Evolutionary conservation across 306 rosid species (phyloP).

Genomic region (Quercus mongolica): DNA sequence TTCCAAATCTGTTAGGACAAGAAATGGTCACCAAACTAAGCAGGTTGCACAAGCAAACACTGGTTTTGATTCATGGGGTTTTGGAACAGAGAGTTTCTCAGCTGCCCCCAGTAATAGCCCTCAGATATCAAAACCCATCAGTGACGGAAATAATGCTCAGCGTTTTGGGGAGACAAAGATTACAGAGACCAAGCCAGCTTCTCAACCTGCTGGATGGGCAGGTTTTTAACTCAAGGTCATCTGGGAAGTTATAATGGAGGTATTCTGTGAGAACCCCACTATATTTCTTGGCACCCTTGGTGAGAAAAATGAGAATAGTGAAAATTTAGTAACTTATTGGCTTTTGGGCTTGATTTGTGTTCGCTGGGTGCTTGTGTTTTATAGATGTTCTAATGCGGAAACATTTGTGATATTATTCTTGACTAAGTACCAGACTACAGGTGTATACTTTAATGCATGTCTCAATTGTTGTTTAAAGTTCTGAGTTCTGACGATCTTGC

Average conservation of each 20-base stretch:
- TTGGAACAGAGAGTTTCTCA: constrained; percentile 69
- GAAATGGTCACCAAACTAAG: constrained; percentile 53
- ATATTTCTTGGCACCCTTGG: constrained; percentile 10
- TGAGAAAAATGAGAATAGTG: constrained; percentile 24
- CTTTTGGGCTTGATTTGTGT: constrained; percentile 32
- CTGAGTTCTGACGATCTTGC: not conserved
- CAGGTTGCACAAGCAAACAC: constrained; percentile 40
- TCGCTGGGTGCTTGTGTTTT: constrained; percentile 45
- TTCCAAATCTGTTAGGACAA: constrained; percentile 72
- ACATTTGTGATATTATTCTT: constrained; percentile 21
- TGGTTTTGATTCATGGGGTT: constrained; percentile 81
- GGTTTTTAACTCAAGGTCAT: constrained; percentile 53
- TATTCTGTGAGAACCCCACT: constrained; percentile 21
- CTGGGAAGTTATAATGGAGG: constrained; percentile 15
- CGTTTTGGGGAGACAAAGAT: constrained; percentile 41
- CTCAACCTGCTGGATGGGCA: constrained; percentile 99
- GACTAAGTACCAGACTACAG: not conserved
- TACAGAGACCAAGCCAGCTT: constrained; percentile 47
- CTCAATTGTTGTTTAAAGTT: constrained; percentile 9
- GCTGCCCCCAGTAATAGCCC: constrained; percentile 51
- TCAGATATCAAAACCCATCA: constrained; percentile 40
- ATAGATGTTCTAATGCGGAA: constrained; percentile 17
- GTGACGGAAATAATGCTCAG: constrained; percentile 51
- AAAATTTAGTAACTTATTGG: constrained; percentile 12
- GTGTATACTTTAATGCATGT: constrained; percentile 6